Percentiles rank a stretch among this genome's conserved stretches.
These are phyloP conservation scores for Euphorbia pulcherrima DNA, from an alignment of 345 rosid species.

Conservation along the genomic window DNA sequence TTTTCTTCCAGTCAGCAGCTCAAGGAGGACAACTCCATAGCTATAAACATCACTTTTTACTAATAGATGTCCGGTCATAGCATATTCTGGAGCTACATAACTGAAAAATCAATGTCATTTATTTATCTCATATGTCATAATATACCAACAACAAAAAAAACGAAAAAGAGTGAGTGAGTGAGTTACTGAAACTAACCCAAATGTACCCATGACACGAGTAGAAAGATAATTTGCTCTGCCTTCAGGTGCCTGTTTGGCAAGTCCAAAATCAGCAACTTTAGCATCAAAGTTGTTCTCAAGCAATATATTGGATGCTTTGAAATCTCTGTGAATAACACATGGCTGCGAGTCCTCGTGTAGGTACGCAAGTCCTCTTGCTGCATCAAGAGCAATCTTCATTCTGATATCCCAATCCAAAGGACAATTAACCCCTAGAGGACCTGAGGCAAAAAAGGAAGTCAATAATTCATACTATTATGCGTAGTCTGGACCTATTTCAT, in stretches of 20 bases:
- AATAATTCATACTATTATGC: not conserved
- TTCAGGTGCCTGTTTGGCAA: slow-evolving; percentile 99
- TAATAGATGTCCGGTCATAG: slow-evolving; percentile 97
- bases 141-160: not conserved
- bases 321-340: slow-evolving; percentile 94
- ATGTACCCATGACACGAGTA: slow-evolving; percentile 99
- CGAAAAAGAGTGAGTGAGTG: slow-evolving; percentile 12
- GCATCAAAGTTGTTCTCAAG: slow-evolving; percentile 92
- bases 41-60: slow-evolving; percentile 98
- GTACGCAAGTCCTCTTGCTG: slow-evolving; percentile 97
- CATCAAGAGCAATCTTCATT: slow-evolving; percentile 99
- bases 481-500: not conserved
- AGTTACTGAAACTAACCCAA: slow-evolving; percentile 62
- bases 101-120: slow-evolving; percentile 37
- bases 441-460: slow-evolving; percentile 42
- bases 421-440: slow-evolving; percentile 84
- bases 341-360: slow-evolving; percentile 98
- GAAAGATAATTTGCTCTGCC: slow-evolving; percentile 91
- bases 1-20: slow-evolving; percentile 85
- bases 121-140: not conserved
- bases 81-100: slow-evolving; percentile 99
- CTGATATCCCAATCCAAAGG: slow-evolving; percentile 96
- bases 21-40: slow-evolving; percentile 95
- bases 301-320: slow-evolving; percentile 95
- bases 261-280: slow-evolving; percentile 97